Evolutionary conservation across 1,284 basidiomycete genomes (phyloP), one percentile per base, ranked within the genome.

Genomic region (Trichosporon sp.): DNA sequence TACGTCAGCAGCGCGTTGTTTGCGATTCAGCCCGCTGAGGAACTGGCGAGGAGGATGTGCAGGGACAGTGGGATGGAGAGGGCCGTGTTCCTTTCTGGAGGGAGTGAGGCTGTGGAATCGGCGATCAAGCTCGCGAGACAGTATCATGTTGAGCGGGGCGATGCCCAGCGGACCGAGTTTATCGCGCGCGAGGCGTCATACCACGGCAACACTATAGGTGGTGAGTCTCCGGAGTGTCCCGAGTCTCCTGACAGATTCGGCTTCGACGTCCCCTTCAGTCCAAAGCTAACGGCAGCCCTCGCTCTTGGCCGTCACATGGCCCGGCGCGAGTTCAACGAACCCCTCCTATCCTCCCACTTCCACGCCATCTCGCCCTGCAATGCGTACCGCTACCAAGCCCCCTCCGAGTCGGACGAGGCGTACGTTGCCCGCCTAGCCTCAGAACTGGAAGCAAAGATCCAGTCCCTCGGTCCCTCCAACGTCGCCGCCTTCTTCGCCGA

Each of bases 361-460:
- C 76, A 75, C n/a, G 56, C 71, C 37, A 76, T 79, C 2, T 77
- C 76, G 21, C 92, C 93, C 0, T 93, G 92, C n/a, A 94, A 92
- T 79, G 89, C 91, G 0, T 90, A 89, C 77, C 89, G 92, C 12
- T 92, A 92, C 84, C 87, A 91, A 79, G 86, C 81, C 10, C 79
- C 85, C 2, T 88, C 87, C 16, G 93, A 95, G 83, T 89, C 87
- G 1, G 91, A 92, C 77, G 90, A 89, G 69, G 86, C 90, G 74
- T 94, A 94, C 73, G 91, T 92, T 0, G 87, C 89, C 70, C 86
- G 92, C 26, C 86, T 94, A 38, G 86, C 88, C 46, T 86, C 90
- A 73, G 92, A 95, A 81, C 86, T 95, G 0, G 93, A 95, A 77
- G 87, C 89, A 75, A 93, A 94, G 81, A 93, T 94, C 80, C 80